These are phyloP conservation scores for Eucalyptus pumila DNA, from an alignment of 345 rosid genomes.

Conservation along the genomic window DNA sequence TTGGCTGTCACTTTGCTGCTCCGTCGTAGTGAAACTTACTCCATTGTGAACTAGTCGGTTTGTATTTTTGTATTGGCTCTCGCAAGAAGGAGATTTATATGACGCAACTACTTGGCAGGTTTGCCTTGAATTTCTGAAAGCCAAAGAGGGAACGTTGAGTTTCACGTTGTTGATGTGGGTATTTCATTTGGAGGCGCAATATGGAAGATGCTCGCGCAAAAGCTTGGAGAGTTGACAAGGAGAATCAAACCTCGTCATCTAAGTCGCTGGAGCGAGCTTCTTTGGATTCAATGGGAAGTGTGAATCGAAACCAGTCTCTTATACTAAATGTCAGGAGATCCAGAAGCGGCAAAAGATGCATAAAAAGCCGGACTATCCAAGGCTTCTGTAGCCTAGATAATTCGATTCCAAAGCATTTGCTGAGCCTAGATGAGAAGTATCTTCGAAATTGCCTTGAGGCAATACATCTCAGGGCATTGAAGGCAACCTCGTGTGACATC, in stretches of 20 bases:
- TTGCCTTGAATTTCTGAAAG: conserved; percentile 15
- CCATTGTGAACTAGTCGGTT: not conserved
- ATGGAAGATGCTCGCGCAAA: conserved; percentile 37
- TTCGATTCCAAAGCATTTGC: conserved; percentile 69
- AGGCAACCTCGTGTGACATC: conserved; percentile 25
- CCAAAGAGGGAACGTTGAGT: not conserved
- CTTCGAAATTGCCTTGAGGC: conserved; percentile 61
- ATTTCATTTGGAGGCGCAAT: not conserved
- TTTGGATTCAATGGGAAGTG: not conserved
- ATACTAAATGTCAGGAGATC: conserved; percentile 39
- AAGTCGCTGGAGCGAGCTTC: conserved; percentile 7
- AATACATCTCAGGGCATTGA: conserved; percentile 43
- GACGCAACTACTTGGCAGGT: not conserved
- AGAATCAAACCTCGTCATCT: conserved; percentile 2
- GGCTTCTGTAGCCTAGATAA: conserved; percentile 23
- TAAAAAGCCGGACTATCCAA: conserved; percentile 29
- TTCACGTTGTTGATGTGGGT: not conserved
- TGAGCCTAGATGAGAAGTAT: conserved; percentile 63
- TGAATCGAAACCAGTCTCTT: conserved; percentile 4
- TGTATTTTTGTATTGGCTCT: not conserved
- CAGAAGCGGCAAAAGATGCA: conserved; percentile 28
- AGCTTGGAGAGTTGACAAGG: conserved; percentile 19
- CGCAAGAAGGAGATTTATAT: not conserved
- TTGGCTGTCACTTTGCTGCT: not conserved
- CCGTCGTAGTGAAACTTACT: not conserved